These are phyloP conservation scores for Dipteronia sinensis DNA, from an alignment of 345 rosid genomes.

Conservation along the genomic window DNA sequence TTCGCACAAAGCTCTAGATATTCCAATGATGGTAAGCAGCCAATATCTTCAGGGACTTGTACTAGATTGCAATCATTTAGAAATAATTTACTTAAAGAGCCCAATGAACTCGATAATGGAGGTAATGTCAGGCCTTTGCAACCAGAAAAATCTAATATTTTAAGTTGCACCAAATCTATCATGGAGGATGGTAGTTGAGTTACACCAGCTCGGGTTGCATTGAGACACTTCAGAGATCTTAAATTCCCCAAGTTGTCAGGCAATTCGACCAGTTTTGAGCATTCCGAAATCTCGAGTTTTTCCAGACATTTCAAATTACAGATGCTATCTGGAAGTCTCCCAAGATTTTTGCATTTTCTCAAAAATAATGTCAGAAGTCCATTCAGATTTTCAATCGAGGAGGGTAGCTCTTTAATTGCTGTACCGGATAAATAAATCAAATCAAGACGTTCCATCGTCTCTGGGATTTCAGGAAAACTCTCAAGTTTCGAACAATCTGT, in stretches of 20 bases:
- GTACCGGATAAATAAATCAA: constrained; percentile 27
- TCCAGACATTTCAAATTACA: background rate
- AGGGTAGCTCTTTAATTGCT: constrained; percentile 28
- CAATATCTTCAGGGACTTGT: background rate
- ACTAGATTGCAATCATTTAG: background rate
- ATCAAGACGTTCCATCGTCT: background rate
- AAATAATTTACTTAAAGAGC: background rate
- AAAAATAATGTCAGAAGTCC: constrained; percentile 14
- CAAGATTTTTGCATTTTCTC: constrained; percentile 19
- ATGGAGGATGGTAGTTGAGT: background rate
- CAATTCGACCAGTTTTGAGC: constrained; percentile 3
- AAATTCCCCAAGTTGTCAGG: background rate
- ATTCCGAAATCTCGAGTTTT: constrained; percentile 5
- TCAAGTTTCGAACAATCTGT: background rate
- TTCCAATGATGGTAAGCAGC: constrained; percentile 18
- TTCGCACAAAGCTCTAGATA: constrained; percentile 27
- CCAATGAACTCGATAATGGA: background rate
- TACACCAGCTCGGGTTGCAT: background rate
- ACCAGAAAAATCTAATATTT: background rate
- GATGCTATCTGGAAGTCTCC: constrained; percentile 12
- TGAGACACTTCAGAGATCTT: background rate
- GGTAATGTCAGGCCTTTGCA: background rate
- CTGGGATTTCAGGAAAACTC: background rate
- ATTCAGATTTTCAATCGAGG: background rate
- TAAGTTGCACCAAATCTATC: background rate